A percentile compares a stretch with the other conserved stretches of the same genome.
phyloP scores from a whole-genome alignment of 306 rosid genomes.

The Quercus berberidifolia region DNA sequence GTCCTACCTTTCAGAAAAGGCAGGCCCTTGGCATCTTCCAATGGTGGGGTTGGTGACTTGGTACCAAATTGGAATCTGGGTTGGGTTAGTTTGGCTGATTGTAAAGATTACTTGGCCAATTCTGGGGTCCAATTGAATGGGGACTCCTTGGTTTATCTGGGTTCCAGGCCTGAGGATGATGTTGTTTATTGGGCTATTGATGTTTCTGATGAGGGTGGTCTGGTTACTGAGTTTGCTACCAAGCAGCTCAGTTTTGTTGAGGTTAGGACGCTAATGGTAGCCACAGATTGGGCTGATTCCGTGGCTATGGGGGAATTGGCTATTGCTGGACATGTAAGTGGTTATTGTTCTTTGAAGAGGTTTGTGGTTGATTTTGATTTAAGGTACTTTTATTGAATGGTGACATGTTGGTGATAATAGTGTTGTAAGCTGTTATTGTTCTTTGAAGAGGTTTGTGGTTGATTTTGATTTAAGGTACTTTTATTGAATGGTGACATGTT shows the following conservation, averaged over 20 bases:
- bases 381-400: background rate
- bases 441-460: background rate
- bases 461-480: background rate
- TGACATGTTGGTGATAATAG: background rate
- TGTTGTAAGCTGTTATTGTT: background rate
- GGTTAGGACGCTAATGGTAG: conserved; percentile 84
- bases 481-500: background rate
- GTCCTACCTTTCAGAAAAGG: conserved; percentile 76
- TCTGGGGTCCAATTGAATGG: conserved; percentile 43
- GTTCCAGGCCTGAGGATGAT: conserved; percentile 51
- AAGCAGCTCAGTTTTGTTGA: conserved; percentile 57
- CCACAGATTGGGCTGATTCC: conserved; percentile 73
- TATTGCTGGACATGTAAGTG: conserved; percentile 88
- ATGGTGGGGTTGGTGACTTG: conserved; percentile 20
- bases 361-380: background rate
- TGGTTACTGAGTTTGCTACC: conserved; percentile 42
- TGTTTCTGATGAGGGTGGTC: conserved; percentile 45
- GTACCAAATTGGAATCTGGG: conserved; percentile 67
- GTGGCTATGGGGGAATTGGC: conserved; percentile 65
- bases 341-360: background rate
- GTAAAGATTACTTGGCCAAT: conserved; percentile 34
- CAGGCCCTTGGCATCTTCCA: conserved; percentile 55
- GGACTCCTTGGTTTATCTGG: conserved; percentile 70
- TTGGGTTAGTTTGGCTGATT: conserved; percentile 62
- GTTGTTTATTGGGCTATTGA: conserved; percentile 79